Conservation (phyloP, 768 basidiomycete genomes). For the Phlebiopsis gigantea region DNA sequence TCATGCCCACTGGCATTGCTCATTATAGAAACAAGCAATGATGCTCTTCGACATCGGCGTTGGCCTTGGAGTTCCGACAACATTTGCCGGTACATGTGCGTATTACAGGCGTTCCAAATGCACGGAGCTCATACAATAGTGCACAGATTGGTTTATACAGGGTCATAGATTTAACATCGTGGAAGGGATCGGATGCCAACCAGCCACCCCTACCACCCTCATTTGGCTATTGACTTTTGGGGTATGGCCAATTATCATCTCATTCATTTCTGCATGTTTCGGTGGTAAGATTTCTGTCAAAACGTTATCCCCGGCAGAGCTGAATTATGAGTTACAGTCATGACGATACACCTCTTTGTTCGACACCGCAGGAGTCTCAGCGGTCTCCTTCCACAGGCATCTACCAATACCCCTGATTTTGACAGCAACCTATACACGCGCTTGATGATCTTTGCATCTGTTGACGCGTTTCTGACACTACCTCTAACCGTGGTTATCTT, state of each 20-base stretch:
- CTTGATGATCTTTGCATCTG: constrained; percentile 29
- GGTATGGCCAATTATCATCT: constrained; percentile 25
- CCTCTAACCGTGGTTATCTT: constrained; percentile 24
- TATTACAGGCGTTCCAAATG: background rate
- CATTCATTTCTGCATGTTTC: constrained; percentile 24
- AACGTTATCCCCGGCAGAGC: background rate
- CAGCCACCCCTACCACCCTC: constrained; percentile 34
- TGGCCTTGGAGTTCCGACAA: constrained; percentile 28
- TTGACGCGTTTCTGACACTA: constrained; percentile 27
- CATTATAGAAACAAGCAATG: constrained; percentile 20
- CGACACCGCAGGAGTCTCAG: constrained; percentile 7
- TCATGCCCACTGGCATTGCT: background rate
- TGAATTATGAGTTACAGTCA: background rate
- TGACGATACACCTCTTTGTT: constrained; percentile 7
- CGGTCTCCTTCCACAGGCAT: background rate
- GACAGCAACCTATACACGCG: constrained; percentile 40
- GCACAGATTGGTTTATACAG: constrained; percentile 45
- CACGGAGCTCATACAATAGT: too few relatives aligned
- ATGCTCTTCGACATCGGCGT: constrained; percentile 26
- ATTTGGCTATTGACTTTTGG: constrained; percentile 20
- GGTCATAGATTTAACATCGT: constrained; percentile 60
- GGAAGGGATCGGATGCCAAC: constrained; percentile 49
- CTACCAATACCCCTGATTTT: constrained; percentile 24
- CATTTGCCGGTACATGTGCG: constrained; percentile 27
- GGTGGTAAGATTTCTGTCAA: constrained; percentile 21